phyloP scores from a whole-genome alignment of 2,329 filamentous ascomycete species.

The Proliferodiscus dingleyae region DNA sequence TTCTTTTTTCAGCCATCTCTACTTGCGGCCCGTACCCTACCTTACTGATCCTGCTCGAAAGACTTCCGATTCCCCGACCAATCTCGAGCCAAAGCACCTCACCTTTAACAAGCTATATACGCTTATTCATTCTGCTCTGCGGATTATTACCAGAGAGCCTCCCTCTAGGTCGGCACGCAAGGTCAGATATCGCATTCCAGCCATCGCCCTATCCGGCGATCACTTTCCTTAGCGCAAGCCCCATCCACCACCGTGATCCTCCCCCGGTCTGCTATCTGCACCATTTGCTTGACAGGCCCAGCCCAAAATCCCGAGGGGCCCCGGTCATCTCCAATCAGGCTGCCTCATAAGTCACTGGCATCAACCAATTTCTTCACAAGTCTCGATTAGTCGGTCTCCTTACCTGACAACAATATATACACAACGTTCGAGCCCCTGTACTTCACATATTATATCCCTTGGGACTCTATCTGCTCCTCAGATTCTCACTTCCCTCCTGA shows the following conservation, averaged over 20 bases:
- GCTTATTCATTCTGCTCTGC: background rate
- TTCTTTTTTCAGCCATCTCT: background rate
- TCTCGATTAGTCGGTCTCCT: background rate
- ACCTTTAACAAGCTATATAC: background rate
- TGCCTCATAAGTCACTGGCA: background rate
- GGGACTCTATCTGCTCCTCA: background rate
- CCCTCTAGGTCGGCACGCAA: conserved; percentile 4
- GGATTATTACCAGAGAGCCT: background rate
- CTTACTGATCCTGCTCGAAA: conserved; percentile 2
- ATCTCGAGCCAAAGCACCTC: background rate
- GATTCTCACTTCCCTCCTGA: background rate
- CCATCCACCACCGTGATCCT: conserved; percentile 15
- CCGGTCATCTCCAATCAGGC: conserved; percentile 1
- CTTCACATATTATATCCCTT: background rate
- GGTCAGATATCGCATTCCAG: conserved; percentile 21
- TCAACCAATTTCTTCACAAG: background rate
- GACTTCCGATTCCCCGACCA: background rate
- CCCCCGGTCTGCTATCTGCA: background rate
- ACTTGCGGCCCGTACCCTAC: background rate
- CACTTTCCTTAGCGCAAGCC: conserved; percentile 20
- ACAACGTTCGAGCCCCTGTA: background rate
- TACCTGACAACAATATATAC: background rate
- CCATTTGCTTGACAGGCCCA: conserved; percentile 3
- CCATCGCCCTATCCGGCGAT: conserved; percentile 24
- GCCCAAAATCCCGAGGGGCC: conserved; percentile 8